Conservation (phyloP, 305 asterid species). For the Lippia alba region DNA sequence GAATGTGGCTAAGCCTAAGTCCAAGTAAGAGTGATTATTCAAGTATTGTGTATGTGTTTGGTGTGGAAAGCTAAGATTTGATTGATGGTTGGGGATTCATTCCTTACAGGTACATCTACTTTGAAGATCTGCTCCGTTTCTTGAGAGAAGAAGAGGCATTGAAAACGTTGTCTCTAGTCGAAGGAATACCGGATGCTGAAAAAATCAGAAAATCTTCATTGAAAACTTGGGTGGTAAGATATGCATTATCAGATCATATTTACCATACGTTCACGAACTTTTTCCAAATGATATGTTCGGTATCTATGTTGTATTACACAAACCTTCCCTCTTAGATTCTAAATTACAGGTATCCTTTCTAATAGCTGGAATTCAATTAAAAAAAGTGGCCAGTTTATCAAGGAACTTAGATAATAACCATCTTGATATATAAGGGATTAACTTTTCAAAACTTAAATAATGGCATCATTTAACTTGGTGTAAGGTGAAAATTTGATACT, state of each 20-base stretch:
- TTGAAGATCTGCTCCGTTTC: not conserved
- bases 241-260: not conserved
- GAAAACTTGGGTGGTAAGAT: conserved; percentile 1
- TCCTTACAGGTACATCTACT: conserved; percentile 7
- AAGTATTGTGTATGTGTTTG: not conserved
- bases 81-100: too few relatives aligned
- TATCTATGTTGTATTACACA: not conserved
- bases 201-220: not conserved
- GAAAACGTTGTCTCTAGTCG: not conserved
- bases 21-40: not conserved
- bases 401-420: not conserved
- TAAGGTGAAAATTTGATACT: too few relatives aligned
- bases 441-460: too few relatives aligned
- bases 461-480: not conserved
- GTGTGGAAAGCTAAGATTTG: not conserved
- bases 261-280: too few relatives aligned
- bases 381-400: not conserved
- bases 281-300: not conserved
- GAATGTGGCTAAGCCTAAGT: conserved; percentile 8
- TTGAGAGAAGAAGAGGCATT: not conserved
- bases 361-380: not conserved
- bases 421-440: not conserved
- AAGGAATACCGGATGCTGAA: not conserved
- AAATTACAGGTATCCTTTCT: not conserved
- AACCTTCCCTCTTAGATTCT: not conserved